These are phyloP conservation scores for Blastomyces silverae DNA, from an alignment of 2,329 filamentous ascomycete species.

Conservation along the genomic window DNA sequence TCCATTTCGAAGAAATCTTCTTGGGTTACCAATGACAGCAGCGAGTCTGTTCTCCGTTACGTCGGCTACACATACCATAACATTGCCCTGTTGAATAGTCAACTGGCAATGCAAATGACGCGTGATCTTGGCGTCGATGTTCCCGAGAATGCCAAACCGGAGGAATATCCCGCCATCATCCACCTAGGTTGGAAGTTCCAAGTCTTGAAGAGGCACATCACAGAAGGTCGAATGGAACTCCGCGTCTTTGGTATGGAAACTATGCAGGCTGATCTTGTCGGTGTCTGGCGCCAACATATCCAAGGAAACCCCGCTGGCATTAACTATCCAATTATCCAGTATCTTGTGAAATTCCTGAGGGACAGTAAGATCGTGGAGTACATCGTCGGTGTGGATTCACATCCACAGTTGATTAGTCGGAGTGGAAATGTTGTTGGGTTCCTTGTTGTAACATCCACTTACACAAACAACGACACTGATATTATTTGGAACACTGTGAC, in stretches of 20 bases:
- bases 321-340: conserved; percentile 54
- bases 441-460: conserved; percentile 69
- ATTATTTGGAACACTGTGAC: conserved; percentile 77
- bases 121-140: conserved; percentile 33
- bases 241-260: conserved; percentile 69
- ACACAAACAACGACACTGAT: conserved; percentile 65
- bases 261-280: conserved; percentile 65
- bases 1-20: conserved; percentile 39
- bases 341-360: conserved; percentile 63
- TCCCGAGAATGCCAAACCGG: conserved; percentile 26
- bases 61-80: conserved; percentile 30
- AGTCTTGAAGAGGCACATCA: conserved; percentile 63
- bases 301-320: conserved; percentile 39
- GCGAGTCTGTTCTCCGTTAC: conserved; percentile 32
- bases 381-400: conserved; percentile 81
- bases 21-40: conserved; percentile 40
- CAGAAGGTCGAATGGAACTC: conserved; percentile 83
- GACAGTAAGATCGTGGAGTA: conserved; percentile 71
- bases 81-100: conserved; percentile 28
- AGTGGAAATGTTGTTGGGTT: conserved; percentile 83
- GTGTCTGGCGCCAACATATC: conserved; percentile 56
- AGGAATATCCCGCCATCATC: conserved; percentile 33
- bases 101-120: conserved; percentile 32
- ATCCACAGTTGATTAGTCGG: conserved; percentile 78
- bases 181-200: conserved; percentile 60